Base-by-base conservation (phyloP, 2,329 filamentous ascomycete genomes). In the Ceratocystiopsis sp. region DNA sequence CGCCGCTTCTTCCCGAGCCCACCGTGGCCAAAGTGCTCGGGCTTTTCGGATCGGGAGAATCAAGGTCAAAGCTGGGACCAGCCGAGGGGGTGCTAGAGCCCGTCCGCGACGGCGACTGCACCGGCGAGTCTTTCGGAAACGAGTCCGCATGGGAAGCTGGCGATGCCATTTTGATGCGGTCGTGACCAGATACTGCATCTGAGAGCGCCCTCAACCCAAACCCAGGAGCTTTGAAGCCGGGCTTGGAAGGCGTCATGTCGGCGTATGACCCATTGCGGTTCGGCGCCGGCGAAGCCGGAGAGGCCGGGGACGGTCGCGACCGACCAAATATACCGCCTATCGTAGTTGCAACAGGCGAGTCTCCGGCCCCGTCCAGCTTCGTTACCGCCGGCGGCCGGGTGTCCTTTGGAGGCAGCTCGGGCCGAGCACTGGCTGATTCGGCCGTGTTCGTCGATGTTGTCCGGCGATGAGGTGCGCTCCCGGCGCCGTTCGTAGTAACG, bases 121-220 rank as follows among this genome's bases (percentile, higher is more conserved):
- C 54, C 2, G 68, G 66, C 4, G 68, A 70, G 21, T 73, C 69
- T 46, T 68, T 70, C 8, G 63, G 49, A 12, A 68, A 63, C 1
- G 67, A 64, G 38, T 76, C 71, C 2, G 61, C 58, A 7, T 70
- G 64, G 1, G 70, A 67, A 3, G 59, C 59, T 4, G 71, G 64
- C 1, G 70, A 67, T 2, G 60, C 58, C 35, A 68, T 53, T 52
- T 73, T 75, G 35, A 63, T 63, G 40, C 70, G 68, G 40, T 75
- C 72, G 35, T 57, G 58, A 8, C 68, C 66, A 9, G 68, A 66
- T 13, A 77, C 65, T n/a, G 71, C 74, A 55, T 95, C 89, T 4
- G 89, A 95, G 43, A 87, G 84, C 14, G 85, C 80, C 49, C 89
- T 72, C 45, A 93, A 68, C n/a, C 85, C 84, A 38, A 78, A 73